phyloP scores from a whole-genome alignment of 257 asterid genomes.

The Solanum clarkiae region DNA sequence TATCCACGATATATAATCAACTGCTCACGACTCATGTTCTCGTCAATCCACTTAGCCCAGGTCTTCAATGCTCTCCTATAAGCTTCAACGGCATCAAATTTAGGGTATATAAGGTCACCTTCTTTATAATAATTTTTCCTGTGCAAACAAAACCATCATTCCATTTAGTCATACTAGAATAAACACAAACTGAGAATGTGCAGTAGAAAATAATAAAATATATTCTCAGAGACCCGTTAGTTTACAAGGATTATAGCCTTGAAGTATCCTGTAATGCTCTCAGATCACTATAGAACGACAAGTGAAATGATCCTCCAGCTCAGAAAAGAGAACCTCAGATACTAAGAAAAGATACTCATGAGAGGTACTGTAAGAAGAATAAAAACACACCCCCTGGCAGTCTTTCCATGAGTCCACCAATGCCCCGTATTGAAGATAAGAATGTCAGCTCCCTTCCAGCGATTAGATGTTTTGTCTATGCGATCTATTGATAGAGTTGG shows the following conservation, averaged over 20 bases:
- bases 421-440: constrained; percentile 91
- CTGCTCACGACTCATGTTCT: constrained; percentile 28
- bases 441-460: constrained; percentile 92
- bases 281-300: not conserved
- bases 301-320: not conserved
- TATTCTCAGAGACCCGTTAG: not conserved
- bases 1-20: constrained; percentile 83
- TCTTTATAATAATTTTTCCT: constrained; percentile 90
- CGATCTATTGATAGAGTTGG: constrained; percentile 85
- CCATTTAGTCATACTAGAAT: not conserved
- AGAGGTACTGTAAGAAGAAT: not conserved
- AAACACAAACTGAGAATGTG: not conserved
- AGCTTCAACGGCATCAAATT: constrained; percentile 79
- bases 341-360: not conserved
- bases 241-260: not conserved
- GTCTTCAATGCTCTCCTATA: constrained; percentile 76
- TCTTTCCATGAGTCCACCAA: constrained; percentile 99
- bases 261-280: not conserved
- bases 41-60: constrained; percentile 79
- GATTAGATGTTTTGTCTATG: constrained; percentile 65
- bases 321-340: not conserved
- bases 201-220: not conserved
- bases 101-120: constrained; percentile 56
- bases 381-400: constrained; percentile 67
- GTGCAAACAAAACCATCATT: constrained; percentile 2